Conservation (phyloP, 2,329 filamentous ascomycete species). For the Ascosphaera apis region DNA sequence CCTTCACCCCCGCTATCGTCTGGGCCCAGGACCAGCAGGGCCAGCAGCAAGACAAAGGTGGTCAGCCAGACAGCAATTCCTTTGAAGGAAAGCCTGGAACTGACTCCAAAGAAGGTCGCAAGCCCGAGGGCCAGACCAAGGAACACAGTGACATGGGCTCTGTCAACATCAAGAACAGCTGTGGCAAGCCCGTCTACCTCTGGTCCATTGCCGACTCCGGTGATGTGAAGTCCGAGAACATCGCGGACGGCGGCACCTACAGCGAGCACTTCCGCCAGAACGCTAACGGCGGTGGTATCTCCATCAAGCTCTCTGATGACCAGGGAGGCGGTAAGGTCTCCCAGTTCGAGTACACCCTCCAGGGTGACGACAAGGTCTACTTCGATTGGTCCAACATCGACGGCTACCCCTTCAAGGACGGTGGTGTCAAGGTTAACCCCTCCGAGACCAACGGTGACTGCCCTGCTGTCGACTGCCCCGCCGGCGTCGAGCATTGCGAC, state of each 20-base stretch:
- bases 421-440: slow-evolving; percentile 16
- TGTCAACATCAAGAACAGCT: slow-evolving; percentile 18
- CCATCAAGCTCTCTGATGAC: slow-evolving; percentile 18
- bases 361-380: slow-evolving; percentile 12
- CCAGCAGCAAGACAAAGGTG: too few species aligned
- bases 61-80: too few species aligned
- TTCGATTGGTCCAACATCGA: slow-evolving; percentile 20
- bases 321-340: slow-evolving; percentile 14
- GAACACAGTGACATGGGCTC: slow-evolving; percentile 7
- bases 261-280: slow-evolving; percentile 14
- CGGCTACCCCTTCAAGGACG: slow-evolving; percentile 13
- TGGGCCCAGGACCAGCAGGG: slow-evolving; percentile 1
- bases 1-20: slow-evolving; percentile 10
- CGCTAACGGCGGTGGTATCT: slow-evolving; percentile 18
- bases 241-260: slow-evolving; percentile 15
- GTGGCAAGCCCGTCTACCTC: slow-evolving; percentile 15
- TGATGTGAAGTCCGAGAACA: slow-evolving; percentile 12
- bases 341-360: slow-evolving; percentile 20
- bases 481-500: slow-evolving; percentile 15
- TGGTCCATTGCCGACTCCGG: slow-evolving; percentile 17
- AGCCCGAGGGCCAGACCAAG: too few species aligned
- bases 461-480: slow-evolving; percentile 13
- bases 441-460: slow-evolving; percentile 8
- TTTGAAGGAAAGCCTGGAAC: too few species aligned
- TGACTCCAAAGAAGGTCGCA: too few species aligned